Base-by-base conservation (phyloP, 805 yeast genomes). In the Saccharomycopsis schoenii region DNA sequence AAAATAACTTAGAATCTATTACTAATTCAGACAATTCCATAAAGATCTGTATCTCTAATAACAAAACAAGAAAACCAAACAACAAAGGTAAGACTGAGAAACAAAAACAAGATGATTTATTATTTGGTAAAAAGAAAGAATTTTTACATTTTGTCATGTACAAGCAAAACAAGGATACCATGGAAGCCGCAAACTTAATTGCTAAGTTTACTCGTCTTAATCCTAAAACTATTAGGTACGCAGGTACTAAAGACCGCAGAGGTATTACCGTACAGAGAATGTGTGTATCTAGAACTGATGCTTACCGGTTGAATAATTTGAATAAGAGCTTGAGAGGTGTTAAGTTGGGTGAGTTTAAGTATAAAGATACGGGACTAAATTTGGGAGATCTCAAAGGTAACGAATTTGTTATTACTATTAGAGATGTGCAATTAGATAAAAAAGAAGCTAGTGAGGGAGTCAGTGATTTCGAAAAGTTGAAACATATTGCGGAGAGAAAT, bases 201-300 rank as follows among this genome's bases (percentile, higher is more conserved):
- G 77, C 92, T 57, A 86, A 86, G 69, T 80, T 89, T 63, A 76
- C 94, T 65, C 81, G 90, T 64, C 74, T 88, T 21, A 93, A 92
- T n/a, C 76, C 86, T 4, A 86, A 85, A 65, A 70, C 77, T 50
- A 78, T 94, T 41, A 79, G 89, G 58, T 90, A 85, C 71, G 96
- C 97, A 0, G 99, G 99, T 24, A 96, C 99, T 1, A 94, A 94
- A 69, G 99, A 94, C 72, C 82, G 98, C 67, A 83, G 99, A 71
- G 99, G 96, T 57, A 92, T 89, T 25, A 94, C 99, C 4, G 90
- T 90, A 58, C 99, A 94, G 73, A 81, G 83, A 63, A 79, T 86
- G 62, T 84, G 89, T 19, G 76, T 90, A 56, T 81, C 84, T 59
- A 83, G 82, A 66, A 83, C 89, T 58, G 81, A 85, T 62, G 85